Evolutionary conservation across 1,284 basidiomycete genomes (phyloP), one percentile per base, ranked within the genome.

Genomic region (Ceratobasidium sp.): DNA sequence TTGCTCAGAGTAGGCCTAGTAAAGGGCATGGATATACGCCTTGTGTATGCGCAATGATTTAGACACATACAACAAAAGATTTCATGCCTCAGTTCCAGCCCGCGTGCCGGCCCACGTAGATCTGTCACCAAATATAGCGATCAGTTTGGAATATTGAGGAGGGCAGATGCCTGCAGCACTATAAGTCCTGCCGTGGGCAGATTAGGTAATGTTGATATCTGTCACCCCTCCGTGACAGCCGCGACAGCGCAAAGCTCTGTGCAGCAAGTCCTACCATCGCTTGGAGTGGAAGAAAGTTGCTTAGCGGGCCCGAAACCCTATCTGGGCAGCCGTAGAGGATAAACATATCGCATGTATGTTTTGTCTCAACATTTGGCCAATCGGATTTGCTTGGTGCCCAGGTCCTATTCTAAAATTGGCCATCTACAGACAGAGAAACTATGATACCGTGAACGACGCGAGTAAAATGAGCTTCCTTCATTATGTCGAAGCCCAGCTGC

Each of bases 241-340:
- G 61, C 61, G 61, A 55, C 53, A 55, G 18, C 53, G 53, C 20
- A 55, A 55, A 51, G 53, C 53, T 13, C 20, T 55, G 18, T n/a
- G 23, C 53, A n/a, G 9, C 3, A 23, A 20, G 53, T 55, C 23
- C 53, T 55, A 55, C 20, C 20, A 20, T 55, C 53, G 53, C 53
- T 55, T 55, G 23, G 53, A 55, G 53, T 2, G 53, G 7, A 46
- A 13, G 44, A 6, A 6, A 13, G 13, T 6, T 46, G 44, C 44
- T 6, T 46, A 46, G 44, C 44, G 44, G 10, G 20, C 20, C 53
- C 7, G 49, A 51, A 20, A 18, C 3, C 20, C 20, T 51, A 20
- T n/a, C n/a, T n/a, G 23, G 20, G 20, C 20, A 23, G 7, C 53
- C n/a, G 23, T 9, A 20, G 20, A 6, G 9, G 2, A 20, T 4